These are phyloP conservation scores for Coleophoma cylindrospora DNA, from an alignment of 2,329 filamentous ascomycete species.

Conservation along the genomic window DNA sequence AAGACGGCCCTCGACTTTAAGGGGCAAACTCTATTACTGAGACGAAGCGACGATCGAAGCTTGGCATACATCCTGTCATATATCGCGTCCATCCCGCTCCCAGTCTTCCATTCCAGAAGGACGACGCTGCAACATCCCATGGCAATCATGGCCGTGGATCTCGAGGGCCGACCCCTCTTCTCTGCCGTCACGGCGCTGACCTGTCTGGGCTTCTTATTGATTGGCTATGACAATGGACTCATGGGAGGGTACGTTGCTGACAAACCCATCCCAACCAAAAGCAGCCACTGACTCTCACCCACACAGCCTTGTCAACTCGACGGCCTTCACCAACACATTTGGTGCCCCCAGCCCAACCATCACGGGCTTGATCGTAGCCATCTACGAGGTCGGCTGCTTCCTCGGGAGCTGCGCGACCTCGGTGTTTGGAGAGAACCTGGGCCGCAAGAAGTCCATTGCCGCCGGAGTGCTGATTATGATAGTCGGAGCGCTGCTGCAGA, in stretches of 20 bases:
- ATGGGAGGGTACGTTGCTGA: constrained; percentile 30
- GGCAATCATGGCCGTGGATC: constrained; percentile 5
- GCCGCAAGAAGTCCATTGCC: constrained; percentile 50
- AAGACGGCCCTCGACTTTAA: too few species aligned
- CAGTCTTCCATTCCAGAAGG: too few species aligned
- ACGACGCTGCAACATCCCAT: too few species aligned
- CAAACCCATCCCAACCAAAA: not conserved
- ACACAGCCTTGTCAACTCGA: constrained; percentile 27
- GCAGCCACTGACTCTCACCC: too few species aligned
- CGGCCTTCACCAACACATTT: constrained; percentile 36
- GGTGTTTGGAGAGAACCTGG: constrained; percentile 46
- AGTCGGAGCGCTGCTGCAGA: constrained; percentile 42
- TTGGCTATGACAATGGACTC: constrained; percentile 41
- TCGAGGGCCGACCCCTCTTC: constrained; percentile 27
- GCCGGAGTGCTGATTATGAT: constrained; percentile 51
- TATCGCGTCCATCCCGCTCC: too few species aligned
- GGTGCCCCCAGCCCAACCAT: constrained; percentile 32
- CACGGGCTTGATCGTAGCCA: constrained; percentile 41
- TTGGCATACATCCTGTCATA: too few species aligned
- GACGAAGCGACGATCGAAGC: too few species aligned
- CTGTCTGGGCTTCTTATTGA: constrained; percentile 41
- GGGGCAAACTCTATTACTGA: too few species aligned
- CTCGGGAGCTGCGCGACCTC: constrained; percentile 39
- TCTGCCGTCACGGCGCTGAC: constrained; percentile 37
- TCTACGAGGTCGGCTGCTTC: constrained; percentile 47